Evolutionary conservation across 1,284 basidiomycete species (phyloP), one percentile per base, ranked within the genome.

Genomic region (Psilocybe mexicana): DNA sequence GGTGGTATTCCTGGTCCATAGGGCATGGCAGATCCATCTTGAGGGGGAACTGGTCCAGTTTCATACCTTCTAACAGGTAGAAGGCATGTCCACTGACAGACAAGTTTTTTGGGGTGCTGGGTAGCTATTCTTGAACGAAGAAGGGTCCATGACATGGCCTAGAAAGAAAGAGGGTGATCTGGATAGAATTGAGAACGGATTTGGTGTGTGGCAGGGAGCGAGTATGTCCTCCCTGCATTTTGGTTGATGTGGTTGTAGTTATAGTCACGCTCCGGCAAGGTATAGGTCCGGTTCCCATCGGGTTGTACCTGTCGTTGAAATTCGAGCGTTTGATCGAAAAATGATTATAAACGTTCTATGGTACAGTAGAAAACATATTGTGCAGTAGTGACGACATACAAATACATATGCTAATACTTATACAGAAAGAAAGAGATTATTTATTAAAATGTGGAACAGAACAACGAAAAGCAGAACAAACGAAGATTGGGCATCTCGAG

Each of bases 1-100:
- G 91, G 92, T 1, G 85, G 79, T 24, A 92, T 92, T 47, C 84
- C 87, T 42, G 69, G 66, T 26, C 70, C 69, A 62, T 70, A 70
- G 7, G 69, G 68, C 23, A 69, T 61, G 11, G 65, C 65, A 55
- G 63, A 56, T 33, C 64, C 52, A 45, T 63, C 59, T 49, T 55
- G 50, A 43, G 60, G 52, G 26, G 57, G 43, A 43, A 35, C 28
- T 54, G 59, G 49, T 25, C 55, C 57, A 18, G 63, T 63, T 57
- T 67, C 60, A 49, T 65, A 68, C n/a, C 24, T 44, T 25, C 43
- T 50, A 11, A 18, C 28, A 30, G 43, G 46, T n/a, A 51, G 28
- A n/a, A 46, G 4, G 24, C 25, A 23, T 12, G 35, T 33, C 35
- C 11, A 18, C 18, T 18, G 18, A 18, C 18, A 55, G 2, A 33